Evolutionary conservation across 768 basidiomycete species (phyloP).

Genomic region (Rhodotorula sphaerocarpa): DNA sequence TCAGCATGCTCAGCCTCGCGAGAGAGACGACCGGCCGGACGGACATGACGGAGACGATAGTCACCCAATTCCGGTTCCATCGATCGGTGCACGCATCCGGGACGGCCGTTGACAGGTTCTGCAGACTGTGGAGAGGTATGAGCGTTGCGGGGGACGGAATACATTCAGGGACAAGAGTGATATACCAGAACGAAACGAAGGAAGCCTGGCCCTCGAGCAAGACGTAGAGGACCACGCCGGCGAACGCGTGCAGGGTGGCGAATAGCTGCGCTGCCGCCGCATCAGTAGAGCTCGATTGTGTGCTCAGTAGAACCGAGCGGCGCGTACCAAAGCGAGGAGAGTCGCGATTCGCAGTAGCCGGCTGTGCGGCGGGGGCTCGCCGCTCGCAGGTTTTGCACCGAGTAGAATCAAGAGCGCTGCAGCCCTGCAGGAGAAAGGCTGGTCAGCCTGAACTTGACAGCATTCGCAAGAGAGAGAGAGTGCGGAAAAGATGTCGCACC

Average conservation of each 20-base stretch:
- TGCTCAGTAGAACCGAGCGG: not conserved
- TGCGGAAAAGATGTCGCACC: no score
- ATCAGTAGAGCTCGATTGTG: not conserved
- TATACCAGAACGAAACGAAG: conserved; percentile 24
- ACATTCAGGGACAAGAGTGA: not conserved
- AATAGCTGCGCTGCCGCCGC: no score
- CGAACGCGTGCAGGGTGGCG: conserved; percentile 3
- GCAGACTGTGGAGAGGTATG: not conserved
- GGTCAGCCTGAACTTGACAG: no score
- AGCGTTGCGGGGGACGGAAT: not conserved
- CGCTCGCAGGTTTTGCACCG: not conserved
- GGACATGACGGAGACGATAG: conserved; percentile 2
- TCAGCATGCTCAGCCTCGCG: no score
- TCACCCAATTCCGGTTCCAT: conserved; percentile 16
- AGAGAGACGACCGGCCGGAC: not conserved
- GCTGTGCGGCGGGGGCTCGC: conserved; percentile 6
- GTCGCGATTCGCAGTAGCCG: not conserved
- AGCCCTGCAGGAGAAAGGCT: not conserved
- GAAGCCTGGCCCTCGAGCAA: conserved; percentile 7
- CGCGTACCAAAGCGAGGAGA: not conserved
- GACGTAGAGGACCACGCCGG: conserved; percentile 8
- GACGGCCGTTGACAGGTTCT: not conserved
- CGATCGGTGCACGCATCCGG: not conserved
- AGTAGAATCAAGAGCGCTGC: conserved; percentile 3
- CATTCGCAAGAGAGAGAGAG: no score